Percentiles rank a stretch among this genome's conserved stretches.
These are phyloP conservation scores for Sarocladium strictum DNA, from an alignment of 2,329 filamentous ascomycete genomes.

Conservation along the genomic window DNA sequence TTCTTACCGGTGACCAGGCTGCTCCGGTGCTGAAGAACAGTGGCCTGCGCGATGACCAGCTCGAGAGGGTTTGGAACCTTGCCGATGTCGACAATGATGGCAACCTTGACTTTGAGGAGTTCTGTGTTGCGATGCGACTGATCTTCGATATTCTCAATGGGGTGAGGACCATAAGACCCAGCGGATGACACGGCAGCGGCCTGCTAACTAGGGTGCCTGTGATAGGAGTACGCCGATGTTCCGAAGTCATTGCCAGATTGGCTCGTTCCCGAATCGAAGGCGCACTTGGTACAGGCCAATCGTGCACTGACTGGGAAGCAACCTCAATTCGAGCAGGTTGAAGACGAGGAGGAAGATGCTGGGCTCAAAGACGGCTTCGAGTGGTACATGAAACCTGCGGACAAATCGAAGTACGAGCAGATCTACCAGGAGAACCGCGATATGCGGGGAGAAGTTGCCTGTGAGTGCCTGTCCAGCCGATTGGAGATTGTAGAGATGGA, in stretches of 20 bases:
- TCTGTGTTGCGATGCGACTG: slow-evolving; percentile 96
- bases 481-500: not conserved
- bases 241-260: slow-evolving; percentile 83
- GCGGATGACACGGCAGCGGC: not conserved
- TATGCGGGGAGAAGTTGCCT: slow-evolving; percentile 75
- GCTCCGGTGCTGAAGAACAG: slow-evolving; percentile 60
- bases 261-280: slow-evolving; percentile 93
- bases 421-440: slow-evolving; percentile 94
- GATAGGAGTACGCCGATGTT: slow-evolving; percentile 83
- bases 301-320: slow-evolving; percentile 74
- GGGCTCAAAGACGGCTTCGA: slow-evolving; percentile 95
- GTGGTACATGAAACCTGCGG: slow-evolving; percentile 95
- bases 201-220: not conserved
- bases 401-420: slow-evolving; percentile 92
- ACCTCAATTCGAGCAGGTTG: slow-evolving; percentile 77
- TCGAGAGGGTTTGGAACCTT: slow-evolving; percentile 96
- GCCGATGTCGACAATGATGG: slow-evolving; percentile 97
- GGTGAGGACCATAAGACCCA: slow-evolving; percentile 36
- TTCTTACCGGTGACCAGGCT: slow-evolving; percentile 54
- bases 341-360: slow-evolving; percentile 74
- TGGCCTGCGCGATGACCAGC: slow-evolving; percentile 62
- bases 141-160: slow-evolving; percentile 98
- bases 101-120: slow-evolving; percentile 98
- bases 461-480: slow-evolving; percentile 39
- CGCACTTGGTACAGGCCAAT: slow-evolving; percentile 79